Percentiles rank a stretch among this genome's conserved stretches.
These are phyloP conservation scores for Tolypocladium inflatum DNA, from an alignment of 2,329 filamentous ascomycete genomes.

Conservation along the genomic window DNA sequence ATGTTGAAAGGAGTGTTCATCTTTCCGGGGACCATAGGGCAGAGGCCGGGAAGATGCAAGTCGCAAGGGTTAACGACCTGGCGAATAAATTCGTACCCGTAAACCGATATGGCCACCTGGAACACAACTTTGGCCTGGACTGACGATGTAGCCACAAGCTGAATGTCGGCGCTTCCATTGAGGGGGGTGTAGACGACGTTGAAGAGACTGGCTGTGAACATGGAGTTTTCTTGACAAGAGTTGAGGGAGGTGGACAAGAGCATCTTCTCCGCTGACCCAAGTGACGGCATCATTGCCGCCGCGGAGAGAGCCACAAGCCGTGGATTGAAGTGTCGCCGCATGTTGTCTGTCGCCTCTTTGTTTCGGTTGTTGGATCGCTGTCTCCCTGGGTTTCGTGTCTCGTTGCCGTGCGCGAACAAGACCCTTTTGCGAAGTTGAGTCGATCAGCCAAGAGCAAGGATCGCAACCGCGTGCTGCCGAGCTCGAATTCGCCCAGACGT, in stretches of 20 bases:
- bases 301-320: constrained; percentile 36
- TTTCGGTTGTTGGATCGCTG: neutral
- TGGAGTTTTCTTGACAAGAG: constrained; percentile 73
- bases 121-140: constrained; percentile 76
- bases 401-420: neutral
- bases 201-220: constrained; percentile 82
- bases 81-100: constrained; percentile 66
- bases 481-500: neutral
- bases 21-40: constrained; percentile 81
- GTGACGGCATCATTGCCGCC: constrained; percentile 31
- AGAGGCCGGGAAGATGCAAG: constrained; percentile 62
- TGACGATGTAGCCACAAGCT: constrained; percentile 72
- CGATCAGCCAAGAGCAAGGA: neutral
- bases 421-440: too few species aligned
- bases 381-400: neutral
- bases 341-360: constrained; percentile 9
- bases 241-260: constrained; percentile 79
- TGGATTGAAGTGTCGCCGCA: constrained; percentile 36
- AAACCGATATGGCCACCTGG: constrained; percentile 67
- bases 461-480: neutral
- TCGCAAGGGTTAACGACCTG: constrained; percentile 68
- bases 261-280: constrained; percentile 50
- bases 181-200: constrained; percentile 70
- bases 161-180: constrained; percentile 63
- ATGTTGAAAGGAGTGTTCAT: constrained; percentile 68